phyloP scores from a whole-genome alignment of 495 filamentous ascomycete species.

The Xylona heveae region DNA sequence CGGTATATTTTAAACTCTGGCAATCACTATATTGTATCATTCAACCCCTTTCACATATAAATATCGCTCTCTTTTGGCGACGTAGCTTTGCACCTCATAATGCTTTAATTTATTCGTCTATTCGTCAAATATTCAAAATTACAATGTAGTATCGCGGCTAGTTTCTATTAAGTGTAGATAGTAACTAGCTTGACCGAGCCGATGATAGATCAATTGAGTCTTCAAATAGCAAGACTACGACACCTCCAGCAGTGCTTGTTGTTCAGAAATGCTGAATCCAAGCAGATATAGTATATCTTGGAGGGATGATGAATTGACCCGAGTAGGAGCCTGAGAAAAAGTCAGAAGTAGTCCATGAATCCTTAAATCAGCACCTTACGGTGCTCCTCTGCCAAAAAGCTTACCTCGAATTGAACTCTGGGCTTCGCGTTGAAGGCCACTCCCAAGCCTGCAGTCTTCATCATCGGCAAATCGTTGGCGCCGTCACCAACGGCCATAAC shows the following conservation, averaged over 20 bases:
- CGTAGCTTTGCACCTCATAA: too few species aligned
- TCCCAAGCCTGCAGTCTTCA: slow-evolving; percentile 67
- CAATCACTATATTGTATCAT: too few species aligned
- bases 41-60: too few species aligned
- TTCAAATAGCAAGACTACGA: too few species aligned
- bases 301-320: slow-evolving; percentile 61
- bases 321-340: slow-evolving; percentile 33
- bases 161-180: too few species aligned
- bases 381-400: not conserved
- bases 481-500: slow-evolving; percentile 81
- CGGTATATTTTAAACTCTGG: too few species aligned
- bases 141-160: too few species aligned
- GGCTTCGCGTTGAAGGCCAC: slow-evolving; percentile 91
- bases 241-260: slow-evolving; percentile 4
- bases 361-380: not conserved
- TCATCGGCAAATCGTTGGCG: slow-evolving; percentile 89
- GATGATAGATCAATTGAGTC: too few species aligned
- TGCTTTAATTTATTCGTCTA: too few species aligned
- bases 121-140: too few species aligned
- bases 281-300: slow-evolving; percentile 69
- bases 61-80: too few species aligned
- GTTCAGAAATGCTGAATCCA: slow-evolving; percentile 47
- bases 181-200: too few species aligned
- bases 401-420: slow-evolving; percentile 53
- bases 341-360: not conserved